A percentile compares a stretch with the other conserved stretches of the same genome.
Conservation (phyloP, 164 flowering plant genomes). For the Dillenia suffruticosa region DNA sequence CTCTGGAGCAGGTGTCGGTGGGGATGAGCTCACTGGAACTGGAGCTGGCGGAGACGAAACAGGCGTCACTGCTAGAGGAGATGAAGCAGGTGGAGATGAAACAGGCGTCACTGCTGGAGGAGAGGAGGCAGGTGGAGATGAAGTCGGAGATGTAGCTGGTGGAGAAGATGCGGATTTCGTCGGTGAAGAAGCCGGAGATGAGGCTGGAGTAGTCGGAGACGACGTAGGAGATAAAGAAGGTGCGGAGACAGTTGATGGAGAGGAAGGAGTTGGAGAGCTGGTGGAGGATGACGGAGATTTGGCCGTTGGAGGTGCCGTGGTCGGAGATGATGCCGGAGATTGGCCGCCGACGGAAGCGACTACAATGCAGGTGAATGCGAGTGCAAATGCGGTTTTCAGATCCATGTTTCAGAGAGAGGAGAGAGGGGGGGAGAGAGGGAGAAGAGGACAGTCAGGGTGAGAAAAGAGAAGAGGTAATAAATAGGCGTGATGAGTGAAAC, state of each 20-base stretch:
- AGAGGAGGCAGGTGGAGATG: conserved; percentile 12
- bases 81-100: conserved; percentile 9
- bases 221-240: too few species aligned
- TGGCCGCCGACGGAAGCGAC: conserved; percentile 39
- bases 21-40: conserved; percentile 21
- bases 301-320: too few species aligned
- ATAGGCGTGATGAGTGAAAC: conserved; percentile 5
- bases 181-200: conserved; percentile 11
- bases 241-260: too few species aligned
- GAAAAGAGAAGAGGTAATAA: conserved; percentile 1
- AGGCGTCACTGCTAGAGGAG: conserved; percentile 19
- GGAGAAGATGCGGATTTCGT: conserved; percentile 8
- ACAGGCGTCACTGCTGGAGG: conserved; percentile 13
- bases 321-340: conserved; percentile 26
- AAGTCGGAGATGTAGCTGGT: conserved; percentile 15
- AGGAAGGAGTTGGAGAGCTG: too few species aligned
- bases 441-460: background rate
- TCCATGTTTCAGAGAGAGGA: conserved; percentile 13
- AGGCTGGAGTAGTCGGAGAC: background rate
- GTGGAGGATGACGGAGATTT: too few species aligned
- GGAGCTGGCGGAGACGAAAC: conserved; percentile 24
- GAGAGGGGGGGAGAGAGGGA: background rate
- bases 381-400: conserved; percentile 9
- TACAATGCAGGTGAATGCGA: conserved; percentile 43
- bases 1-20: conserved; percentile 10